These are phyloP conservation scores for Pythium insidiosum DNA, from an alignment of 352 stramenopile species.

Conservation along the genomic window DNA sequence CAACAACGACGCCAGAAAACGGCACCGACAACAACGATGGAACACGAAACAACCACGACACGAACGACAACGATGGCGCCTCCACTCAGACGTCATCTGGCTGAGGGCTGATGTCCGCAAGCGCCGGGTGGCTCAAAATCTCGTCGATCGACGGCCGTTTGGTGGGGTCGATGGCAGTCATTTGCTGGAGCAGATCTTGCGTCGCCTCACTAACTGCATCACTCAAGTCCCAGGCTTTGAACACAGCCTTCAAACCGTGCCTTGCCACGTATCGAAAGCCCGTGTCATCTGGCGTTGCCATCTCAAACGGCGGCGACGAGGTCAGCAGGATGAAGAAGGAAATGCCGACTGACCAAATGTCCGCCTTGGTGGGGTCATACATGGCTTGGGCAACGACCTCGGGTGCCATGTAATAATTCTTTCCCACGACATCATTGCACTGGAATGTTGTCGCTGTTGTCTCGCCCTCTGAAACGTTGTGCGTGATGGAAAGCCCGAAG, in stretches of 20 bases:
- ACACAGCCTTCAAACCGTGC: slow-evolving; percentile 59
- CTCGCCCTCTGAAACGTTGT: too few relatives aligned
- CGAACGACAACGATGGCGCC: too few relatives aligned
- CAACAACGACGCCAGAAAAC: too few relatives aligned
- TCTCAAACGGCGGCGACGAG: slow-evolving; percentile 89
- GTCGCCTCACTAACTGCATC: slow-evolving; percentile 32
- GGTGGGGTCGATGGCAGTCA: slow-evolving; percentile 55
- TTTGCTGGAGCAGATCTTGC: slow-evolving; percentile 66
- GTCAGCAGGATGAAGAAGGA: slow-evolving; percentile 94
- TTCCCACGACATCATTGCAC: slow-evolving; percentile 73
- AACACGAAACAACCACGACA: too few relatives aligned
- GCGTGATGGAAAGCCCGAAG: slow-evolving; percentile 64
- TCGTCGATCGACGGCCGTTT: slow-evolving; percentile 52
- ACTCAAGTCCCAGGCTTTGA: slow-evolving; percentile 52
- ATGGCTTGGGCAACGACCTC: slow-evolving; percentile 77
- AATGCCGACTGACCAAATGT: slow-evolving; percentile 91
- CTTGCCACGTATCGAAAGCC: slow-evolving; percentile 85
- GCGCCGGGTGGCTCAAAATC: slow-evolving; percentile 54
- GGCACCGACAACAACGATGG: too few relatives aligned
- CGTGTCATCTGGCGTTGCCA: slow-evolving; percentile 70
- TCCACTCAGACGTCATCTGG: too few relatives aligned
- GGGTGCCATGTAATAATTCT: slow-evolving; percentile 97
- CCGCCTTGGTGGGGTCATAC: slow-evolving; percentile 91
- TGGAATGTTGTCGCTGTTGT: slow-evolving; percentile 35
- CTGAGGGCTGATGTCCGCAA: too few relatives aligned